A percentile compares a stretch with the other conserved stretches of the same genome.
Evolutionary conservation across 208 protist genomes (phyloP).

Genomic region (Leishmania arabica): DNA sequence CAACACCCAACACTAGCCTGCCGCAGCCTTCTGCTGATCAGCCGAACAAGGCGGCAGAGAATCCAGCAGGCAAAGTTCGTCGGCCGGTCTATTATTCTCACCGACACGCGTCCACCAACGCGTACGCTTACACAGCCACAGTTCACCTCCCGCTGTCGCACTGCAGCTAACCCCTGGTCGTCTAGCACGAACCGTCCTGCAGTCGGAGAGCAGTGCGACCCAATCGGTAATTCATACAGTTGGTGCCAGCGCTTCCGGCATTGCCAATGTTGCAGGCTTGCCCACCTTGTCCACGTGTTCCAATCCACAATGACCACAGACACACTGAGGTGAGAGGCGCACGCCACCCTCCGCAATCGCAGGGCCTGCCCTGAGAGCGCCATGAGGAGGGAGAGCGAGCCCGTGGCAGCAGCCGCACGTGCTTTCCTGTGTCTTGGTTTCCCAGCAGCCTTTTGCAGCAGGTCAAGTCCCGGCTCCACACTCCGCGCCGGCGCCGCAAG

Average conservation of each 20-base stretch:
- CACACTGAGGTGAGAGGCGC: background rate
- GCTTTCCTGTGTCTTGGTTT: background rate
- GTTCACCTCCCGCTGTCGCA: too few relatives aligned
- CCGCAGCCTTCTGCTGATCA: too few relatives aligned
- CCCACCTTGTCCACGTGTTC: background rate
- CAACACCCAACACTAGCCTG: too few relatives aligned
- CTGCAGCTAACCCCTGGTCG: too few relatives aligned
- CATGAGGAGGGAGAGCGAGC: background rate
- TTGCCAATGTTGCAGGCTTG: background rate
- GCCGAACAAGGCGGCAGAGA: too few relatives aligned
- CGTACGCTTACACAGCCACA: too few relatives aligned
- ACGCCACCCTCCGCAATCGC: too few relatives aligned
- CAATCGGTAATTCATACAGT: background rate
- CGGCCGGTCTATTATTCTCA: too few relatives aligned
- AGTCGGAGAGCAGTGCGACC: background rate
- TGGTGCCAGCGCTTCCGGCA: too few relatives aligned
- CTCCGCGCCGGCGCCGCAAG: background rate
- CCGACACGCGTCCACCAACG: too few relatives aligned
- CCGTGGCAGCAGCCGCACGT: background rate
- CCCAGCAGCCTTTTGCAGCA: background rate
- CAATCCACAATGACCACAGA: background rate
- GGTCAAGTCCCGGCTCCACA: background rate
- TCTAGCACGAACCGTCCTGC: too few relatives aligned
- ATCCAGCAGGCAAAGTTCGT: too few relatives aligned
- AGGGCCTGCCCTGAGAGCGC: background rate